These are phyloP conservation scores for Trichocladium antarcticum DNA, from an alignment of 495 filamentous ascomycete species.

Conservation along the genomic window DNA sequence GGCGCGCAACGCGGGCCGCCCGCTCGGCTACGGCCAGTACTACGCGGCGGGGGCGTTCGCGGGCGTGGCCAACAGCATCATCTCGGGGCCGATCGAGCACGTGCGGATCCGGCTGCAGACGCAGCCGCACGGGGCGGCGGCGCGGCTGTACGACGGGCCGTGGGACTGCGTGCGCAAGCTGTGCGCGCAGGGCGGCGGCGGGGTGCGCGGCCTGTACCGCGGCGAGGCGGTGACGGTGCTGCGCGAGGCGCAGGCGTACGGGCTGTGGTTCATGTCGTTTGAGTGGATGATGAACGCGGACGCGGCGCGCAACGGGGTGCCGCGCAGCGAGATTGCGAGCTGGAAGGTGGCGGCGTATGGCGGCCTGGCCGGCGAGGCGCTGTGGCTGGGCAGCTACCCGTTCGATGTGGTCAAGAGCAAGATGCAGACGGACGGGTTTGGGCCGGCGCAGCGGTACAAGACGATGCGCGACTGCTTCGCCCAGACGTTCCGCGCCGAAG, in stretches of 20 bases:
- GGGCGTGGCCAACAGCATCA: slow-evolving; percentile 76
- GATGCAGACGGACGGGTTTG: slow-evolving; percentile 95
- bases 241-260: slow-evolving; percentile 90
- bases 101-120: slow-evolving; percentile 96
- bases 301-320: slow-evolving; percentile 58
- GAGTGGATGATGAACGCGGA: slow-evolving; percentile 94
- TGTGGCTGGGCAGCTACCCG: slow-evolving; percentile 89
- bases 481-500: slow-evolving; percentile 70
- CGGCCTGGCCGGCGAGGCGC: slow-evolving; percentile 81
- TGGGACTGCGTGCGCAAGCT: slow-evolving; percentile 85
- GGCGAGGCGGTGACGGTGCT: slow-evolving; percentile 76
- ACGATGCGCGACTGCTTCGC: slow-evolving; percentile 83
- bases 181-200: slow-evolving; percentile 47
- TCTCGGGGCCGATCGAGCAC: slow-evolving; percentile 92
- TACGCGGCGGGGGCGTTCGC: slow-evolving; percentile 85
- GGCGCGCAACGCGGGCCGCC: slow-evolving; percentile 42
- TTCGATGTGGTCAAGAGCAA: slow-evolving; percentile 98
- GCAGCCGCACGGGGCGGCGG: slow-evolving; percentile 69
- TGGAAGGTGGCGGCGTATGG: slow-evolving; percentile 88
- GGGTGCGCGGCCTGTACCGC: slow-evolving; percentile 66
- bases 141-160: slow-evolving; percentile 69
- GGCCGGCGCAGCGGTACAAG: slow-evolving; percentile 51
- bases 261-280: slow-evolving; percentile 86
- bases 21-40: slow-evolving; percentile 71
- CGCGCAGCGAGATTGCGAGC: slow-evolving; percentile 63